phyloP scores from a whole-genome alignment of 257 asterid genomes.

The Voacanga thouarsii region DNA sequence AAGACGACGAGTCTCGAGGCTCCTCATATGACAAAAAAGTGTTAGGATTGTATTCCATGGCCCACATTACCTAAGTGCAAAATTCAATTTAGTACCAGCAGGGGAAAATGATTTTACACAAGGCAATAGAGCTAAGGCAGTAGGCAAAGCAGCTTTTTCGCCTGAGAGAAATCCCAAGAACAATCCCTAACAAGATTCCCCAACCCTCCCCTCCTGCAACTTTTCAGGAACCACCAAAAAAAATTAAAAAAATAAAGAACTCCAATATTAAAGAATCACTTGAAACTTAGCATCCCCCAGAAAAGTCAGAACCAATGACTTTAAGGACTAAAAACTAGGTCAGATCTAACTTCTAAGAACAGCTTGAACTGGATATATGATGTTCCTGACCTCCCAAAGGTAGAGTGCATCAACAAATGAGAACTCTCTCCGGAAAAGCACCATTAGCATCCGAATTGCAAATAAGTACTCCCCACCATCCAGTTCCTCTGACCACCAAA shows the following conservation, averaged over 20 bases:
- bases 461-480: conserved; percentile 96
- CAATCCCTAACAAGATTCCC: neutral
- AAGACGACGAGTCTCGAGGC: conserved; percentile 30
- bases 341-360: neutral
- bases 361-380: neutral
- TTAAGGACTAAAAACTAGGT: neutral
- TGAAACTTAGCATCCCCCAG: neutral
- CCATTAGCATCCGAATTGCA: conserved; percentile 98
- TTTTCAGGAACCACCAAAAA: no score
- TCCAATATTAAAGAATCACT: neutral
- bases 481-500: conserved; percentile 72
- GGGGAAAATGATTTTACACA: neutral
- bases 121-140: neutral
- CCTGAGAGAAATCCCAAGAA: neutral
- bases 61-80: conserved; percentile 85
- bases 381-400: conserved; percentile 83
- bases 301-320: neutral
- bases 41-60: conserved; percentile 94
- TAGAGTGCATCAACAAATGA: conserved; percentile 85
- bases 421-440: conserved; percentile 89
- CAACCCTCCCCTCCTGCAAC: neutral
- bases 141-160: neutral
- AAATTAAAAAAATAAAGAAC: no score
- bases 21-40: conserved; percentile 61
- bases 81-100: neutral